Base-by-base conservation (phyloP, 768 basidiomycete species). In the Boletus vermiculosoides region DNA sequence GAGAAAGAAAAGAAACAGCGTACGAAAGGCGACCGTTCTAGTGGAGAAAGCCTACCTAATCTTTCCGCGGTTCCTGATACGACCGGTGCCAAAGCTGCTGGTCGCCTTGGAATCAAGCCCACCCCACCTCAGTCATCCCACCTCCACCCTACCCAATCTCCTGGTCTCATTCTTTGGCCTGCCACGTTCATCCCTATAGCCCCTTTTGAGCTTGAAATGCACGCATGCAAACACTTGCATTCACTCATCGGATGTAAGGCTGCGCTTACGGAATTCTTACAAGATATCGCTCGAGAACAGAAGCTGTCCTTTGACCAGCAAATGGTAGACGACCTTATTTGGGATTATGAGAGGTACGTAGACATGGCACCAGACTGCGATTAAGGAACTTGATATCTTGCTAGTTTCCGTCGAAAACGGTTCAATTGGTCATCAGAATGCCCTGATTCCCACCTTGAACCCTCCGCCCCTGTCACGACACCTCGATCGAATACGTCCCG, bases 191-290 rank as follows among this genome's bases (percentile, higher is more conserved):
- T 89, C 45, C 80, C 85, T 1, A 73, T 86, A 61, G 54, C 76
- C 0, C 77, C 87, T 23, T 65, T 69, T 4, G 87, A 88, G 65
- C 74, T 90, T 34, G 88, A 90, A 73, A 84, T 87, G 83, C 85
- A 89, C 63, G 78, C 83, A n/a, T 85, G 83, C 72, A 87, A 84
- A 71, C 78, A 85, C 64, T 71, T 89, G 48, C 85, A 90, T 65
- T 77, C 78, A 7, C 67, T 91, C 3, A 73, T 91, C 25, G 82
- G 82, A 31, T 86, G 83, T 65, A 82, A 83, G 63, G 74, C 76
- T 36, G 85, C 87, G 5, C 72, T 91, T 11, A 66, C 61, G 7
- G 81, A 82, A 45, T 84, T 74, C 64, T 64, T 86, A 15, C 50
- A 67, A 20, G 76, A 78, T 28, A 49, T 73, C 8, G 61, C 71